phyloP scores from a whole-genome alignment of 768 basidiomycete species.

The Rhodotorula kratochvilovae region DNA sequence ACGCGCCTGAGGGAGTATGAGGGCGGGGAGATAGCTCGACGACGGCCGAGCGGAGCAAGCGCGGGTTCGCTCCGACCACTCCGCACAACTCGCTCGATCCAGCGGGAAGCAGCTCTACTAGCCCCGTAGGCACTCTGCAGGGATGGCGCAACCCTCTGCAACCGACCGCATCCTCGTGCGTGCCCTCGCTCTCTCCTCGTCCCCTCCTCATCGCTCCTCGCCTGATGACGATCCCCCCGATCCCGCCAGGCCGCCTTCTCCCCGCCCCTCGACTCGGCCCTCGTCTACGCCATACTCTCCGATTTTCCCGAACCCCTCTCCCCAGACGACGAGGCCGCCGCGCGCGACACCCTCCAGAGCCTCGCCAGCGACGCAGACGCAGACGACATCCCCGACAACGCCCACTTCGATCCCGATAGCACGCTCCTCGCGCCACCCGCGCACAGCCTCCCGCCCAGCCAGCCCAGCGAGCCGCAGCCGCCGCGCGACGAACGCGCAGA shows the following conservation, averaged over 20 bases:
- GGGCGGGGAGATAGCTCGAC: neutral
- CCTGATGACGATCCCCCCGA: neutral
- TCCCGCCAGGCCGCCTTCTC: constrained; percentile 20
- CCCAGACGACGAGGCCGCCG: neutral
- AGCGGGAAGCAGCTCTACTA: too few relatives aligned
- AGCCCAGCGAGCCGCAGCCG: neutral
- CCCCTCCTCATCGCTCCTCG: neutral
- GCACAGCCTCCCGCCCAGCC: neutral
- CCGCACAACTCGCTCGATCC: too few relatives aligned
- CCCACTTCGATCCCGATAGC: neutral
- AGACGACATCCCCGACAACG: constrained; percentile 16
- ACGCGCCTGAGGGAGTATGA: neutral
- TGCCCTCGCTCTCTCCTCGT: neutral
- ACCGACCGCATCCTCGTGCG: neutral
- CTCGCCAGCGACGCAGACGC: constrained; percentile 33
- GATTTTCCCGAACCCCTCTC: constrained; percentile 25
- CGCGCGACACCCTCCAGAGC: constrained; percentile 5
- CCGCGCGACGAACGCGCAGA: neutral
- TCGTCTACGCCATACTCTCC: constrained; percentile 34
- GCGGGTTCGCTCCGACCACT: too few relatives aligned
- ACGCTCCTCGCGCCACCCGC: neutral
- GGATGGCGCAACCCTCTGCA: neutral
- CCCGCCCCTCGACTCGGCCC: constrained; percentile 24
- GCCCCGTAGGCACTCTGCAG: too few relatives aligned
- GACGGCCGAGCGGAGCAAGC: too few relatives aligned